Base-by-base conservation (phyloP, 148 eudicot genomes). In the Camellia sinensis region DNA sequence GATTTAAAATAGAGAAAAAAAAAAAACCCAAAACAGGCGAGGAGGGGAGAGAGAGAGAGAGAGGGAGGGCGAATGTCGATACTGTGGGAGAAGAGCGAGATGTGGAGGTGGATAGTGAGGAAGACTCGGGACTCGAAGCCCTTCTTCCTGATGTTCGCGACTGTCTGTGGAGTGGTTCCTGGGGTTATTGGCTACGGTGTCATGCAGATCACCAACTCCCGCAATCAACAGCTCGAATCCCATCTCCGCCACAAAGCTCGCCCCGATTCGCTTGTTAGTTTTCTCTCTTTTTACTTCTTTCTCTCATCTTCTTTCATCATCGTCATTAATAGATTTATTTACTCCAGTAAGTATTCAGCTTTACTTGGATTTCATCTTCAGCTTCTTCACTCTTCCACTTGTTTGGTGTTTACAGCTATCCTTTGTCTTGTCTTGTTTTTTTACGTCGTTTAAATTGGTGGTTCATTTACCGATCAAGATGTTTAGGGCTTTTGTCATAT, bases 131-230 rank as follows among this genome's bases (percentile, higher is more conserved):
- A 93, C 54, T 95, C 98, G 4, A 95, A 89, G 87, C 94, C 97
- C 10, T 95, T 95, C 84, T 95, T 95, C 91, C 71, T 88, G 59
- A 85, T 91, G 0, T 93, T 95, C 82, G 98, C 98, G 2, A 89
- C 92, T 61, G 87, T 93, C 3, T 95, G 97, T 79, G 98, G 95
- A 40, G 96, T 95, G 1, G 80, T 95, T 18, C 98, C 98, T 11
- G 97, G 97, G 4, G 52, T 91, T 17, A 83, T 93, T 14, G 98
- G 98, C 41, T 95, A 86, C 82, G 87, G 90, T 37, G 97, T 95
- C 46, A 95, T 95, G 98, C 90, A 87, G 74, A 22, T 85, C 80
- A 95, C 97, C 73, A 91, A 45, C 78, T 82, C 95, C 37, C 71
- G 84, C 59, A 88, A 86, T 43, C 87, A 88, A 12, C 87, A 90